Conservation (phyloP, 495 filamentous ascomycete genomes). For the Lasiosphaeria hispida region DNA sequence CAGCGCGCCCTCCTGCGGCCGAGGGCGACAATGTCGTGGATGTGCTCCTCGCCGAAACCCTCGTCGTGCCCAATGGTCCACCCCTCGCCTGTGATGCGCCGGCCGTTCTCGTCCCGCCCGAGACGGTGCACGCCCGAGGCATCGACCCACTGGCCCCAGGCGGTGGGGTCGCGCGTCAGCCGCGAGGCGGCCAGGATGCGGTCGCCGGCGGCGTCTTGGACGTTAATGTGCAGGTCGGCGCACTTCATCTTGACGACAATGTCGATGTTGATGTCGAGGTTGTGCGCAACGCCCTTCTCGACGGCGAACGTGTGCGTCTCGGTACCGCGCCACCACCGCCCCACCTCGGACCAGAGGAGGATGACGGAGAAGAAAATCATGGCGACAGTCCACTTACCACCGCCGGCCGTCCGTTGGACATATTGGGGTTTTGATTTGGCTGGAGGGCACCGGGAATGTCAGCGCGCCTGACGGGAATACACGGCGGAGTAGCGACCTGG, state of each 20-base stretch:
- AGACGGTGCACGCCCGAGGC: slow-evolving; percentile 64
- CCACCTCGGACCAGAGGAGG: slow-evolving; percentile 73
- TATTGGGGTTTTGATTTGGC: slow-evolving; percentile 97
- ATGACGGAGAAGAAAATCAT: slow-evolving; percentile 69
- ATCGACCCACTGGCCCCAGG: slow-evolving; percentile 79
- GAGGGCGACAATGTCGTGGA: slow-evolving; percentile 67
- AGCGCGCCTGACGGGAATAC: not conserved
- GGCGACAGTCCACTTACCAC: slow-evolving; percentile 89
- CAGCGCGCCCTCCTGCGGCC: slow-evolving; percentile 57
- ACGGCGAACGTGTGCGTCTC: slow-evolving; percentile 90
- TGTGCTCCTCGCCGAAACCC: slow-evolving; percentile 65
- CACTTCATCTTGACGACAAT: slow-evolving; percentile 90
- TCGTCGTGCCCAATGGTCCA: slow-evolving; percentile 55
- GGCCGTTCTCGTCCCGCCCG: slow-evolving; percentile 48
- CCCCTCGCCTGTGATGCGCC: slow-evolving; percentile 51
- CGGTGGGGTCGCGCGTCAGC: slow-evolving; percentile 72
- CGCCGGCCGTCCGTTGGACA: slow-evolving; percentile 72
- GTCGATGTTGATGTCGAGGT: slow-evolving; percentile 93
- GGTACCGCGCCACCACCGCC: slow-evolving; percentile 76
- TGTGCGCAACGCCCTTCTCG: slow-evolving; percentile 85
- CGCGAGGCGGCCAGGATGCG: slow-evolving; percentile 77
- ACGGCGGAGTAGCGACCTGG: not conserved
- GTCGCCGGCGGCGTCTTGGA: slow-evolving; percentile 93
- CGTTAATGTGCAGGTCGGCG: slow-evolving; percentile 86
- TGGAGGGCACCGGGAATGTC: slow-evolving; percentile 41